A percentile compares a stretch with the other conserved stretches of the same genome.
phyloP scores from a whole-genome alignment of 2,329 filamentous ascomycete species.

The Ophiostoma novo-ulmi region DNA sequence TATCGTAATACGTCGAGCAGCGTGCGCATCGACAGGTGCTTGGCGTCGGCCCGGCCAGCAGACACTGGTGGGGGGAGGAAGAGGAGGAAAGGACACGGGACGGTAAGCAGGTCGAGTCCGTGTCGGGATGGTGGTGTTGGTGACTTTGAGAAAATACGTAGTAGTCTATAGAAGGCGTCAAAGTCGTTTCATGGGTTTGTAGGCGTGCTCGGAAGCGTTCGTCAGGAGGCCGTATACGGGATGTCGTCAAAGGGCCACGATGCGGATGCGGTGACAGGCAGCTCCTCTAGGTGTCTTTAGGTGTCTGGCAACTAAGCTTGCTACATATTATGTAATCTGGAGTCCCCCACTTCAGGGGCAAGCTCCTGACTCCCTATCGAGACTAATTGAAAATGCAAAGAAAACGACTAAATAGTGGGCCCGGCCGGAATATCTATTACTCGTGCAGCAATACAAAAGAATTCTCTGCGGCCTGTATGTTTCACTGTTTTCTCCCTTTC shows the following conservation, averaged over 20 bases:
- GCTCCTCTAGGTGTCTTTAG: not conserved
- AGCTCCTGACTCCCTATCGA: conserved; percentile 1
- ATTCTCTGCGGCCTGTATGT: conserved; percentile 19
- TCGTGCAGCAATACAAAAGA: conserved; percentile 7
- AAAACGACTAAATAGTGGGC: not conserved
- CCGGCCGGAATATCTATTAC: conserved; percentile 5
- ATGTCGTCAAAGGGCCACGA: conserved; percentile 15
- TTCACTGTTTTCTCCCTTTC: conserved; percentile 19
- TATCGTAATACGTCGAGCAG: not conserved
- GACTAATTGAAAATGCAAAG: not conserved
- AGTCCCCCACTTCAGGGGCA: conserved; percentile 10
- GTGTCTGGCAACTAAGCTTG: not conserved
- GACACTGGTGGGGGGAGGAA: not conserved
- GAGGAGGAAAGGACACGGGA: conserved; percentile 1
- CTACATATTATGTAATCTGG: not conserved
- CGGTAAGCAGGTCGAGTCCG: not conserved
- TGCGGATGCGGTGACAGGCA: conserved; percentile 16
- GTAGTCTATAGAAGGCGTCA: not conserved
- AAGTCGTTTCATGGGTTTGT: not conserved
- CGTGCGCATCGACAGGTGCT: not conserved
- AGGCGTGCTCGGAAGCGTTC: not conserved
- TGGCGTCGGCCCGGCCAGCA: conserved; percentile 17
- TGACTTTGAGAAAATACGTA: not conserved
- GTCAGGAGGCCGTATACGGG: not conserved
- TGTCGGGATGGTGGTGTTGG: not conserved